Base-by-base conservation (phyloP, 129 eudicot species). In the Gnaphalium uliginosum region DNA sequence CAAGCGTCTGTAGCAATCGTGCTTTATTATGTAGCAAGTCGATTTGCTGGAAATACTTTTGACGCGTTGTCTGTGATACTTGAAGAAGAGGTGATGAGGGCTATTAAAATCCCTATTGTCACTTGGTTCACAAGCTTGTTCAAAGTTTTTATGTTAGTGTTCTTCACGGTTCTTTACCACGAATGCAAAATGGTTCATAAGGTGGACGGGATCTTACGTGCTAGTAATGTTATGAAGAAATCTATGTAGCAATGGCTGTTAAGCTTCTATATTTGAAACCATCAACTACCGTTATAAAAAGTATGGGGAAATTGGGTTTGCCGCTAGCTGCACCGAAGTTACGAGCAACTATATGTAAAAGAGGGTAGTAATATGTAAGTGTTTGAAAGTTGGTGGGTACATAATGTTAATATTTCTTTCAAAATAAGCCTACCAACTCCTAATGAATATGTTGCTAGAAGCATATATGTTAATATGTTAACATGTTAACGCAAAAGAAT, bases 81-180 rank as follows among this genome's bases (percentile, higher is more conserved):
- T 11, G 75, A 71, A 18, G 75, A 72, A 41, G 30, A 61, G 74
- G 62, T 37, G 6, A 73, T 62, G 39, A 21, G 73, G 72, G 68
- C 30, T 22, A 39, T 29, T 10, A 19, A 8, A 3, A 51, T 78
- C 32, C 76, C 77, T 33, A 13, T 65, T 4, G 8, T 30, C 6
- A 60, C 27, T 33, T 68, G 72, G 48, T 73, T 69, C 53, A 21
- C 73, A 1, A 75, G 81, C 58, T 25, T 74, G 17, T 54, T 78
- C 5, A 67, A 83, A 24, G 59, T 72, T 25, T 22, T 82, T 21
- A 15, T 66, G 79, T 58, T 77, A 59, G 86, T 72, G 26, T 74
- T 67, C 30, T 82, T 66, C 43, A 66, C 76, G 19, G 71, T 82
- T 26, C 59, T 76, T 53, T 77, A 82, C 66, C 79, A 41, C 15